Evolutionary conservation across 2,329 filamentous ascomycete species (phyloP), one percentile per base, ranked within the genome.

Genomic region (Fusarium pininemorale): DNA sequence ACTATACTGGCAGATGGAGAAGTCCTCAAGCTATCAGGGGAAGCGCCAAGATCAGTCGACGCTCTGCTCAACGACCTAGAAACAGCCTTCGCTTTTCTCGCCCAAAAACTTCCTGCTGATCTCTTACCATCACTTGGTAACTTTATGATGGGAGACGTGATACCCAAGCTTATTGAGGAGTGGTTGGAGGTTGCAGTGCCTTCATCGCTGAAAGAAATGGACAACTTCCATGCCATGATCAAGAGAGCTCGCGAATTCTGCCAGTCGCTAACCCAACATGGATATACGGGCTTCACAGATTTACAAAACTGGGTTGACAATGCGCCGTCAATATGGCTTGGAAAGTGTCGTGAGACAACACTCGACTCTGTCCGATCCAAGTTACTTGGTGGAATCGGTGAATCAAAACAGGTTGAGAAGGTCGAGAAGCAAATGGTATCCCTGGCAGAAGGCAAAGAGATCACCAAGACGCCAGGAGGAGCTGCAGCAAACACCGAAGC

Each of bases 101-200:
- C 87, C 8, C 78, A 84, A 24, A 84, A 83, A 47, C 80, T 92
- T 2, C 90, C 90, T 1, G 64, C 83, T 15, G 86, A 90, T 37
- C 83, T 92, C 11, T 80, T 91, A 4, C 83, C 86, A 53, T 86
- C 89, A 3, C 83, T 98, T 4, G 93, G 93, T 1, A 85, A 88
- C 18, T 88, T 90, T 14, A 89, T 98, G 80, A 89, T 98, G 81
- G 91, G 91, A 0, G 86, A 89, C 44, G 82, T 98, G 15, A 87
- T 92, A 14, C 87, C 90, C 11, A 89, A 90, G 28, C 86, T 98
- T 16, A 91, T 94, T 45, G 88, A 88, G 9, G 86, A 88, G 9
- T 97, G 94, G 92, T 87, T 99, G 13, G 90, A 93, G 38, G 87
- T 90, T 20, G 90, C 91, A 2, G 91, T 99, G 1, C 96, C 96